Evolutionary conservation across 208 protist genomes (phyloP), one percentile per base, ranked within the genome.

Genomic region (Hexamita inflata): DNA sequence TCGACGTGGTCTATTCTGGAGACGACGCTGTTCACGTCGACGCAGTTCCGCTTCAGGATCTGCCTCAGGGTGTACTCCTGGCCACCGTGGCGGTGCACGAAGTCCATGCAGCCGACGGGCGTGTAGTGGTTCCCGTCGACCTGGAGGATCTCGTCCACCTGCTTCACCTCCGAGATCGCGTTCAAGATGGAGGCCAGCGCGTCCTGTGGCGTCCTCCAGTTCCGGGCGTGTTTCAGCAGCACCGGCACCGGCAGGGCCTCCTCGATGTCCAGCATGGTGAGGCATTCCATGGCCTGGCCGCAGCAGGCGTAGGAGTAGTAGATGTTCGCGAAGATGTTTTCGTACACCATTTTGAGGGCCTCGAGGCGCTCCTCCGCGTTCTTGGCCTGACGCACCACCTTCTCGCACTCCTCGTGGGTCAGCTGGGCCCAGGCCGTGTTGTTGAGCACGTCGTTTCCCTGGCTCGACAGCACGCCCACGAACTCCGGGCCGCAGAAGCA

Each of bases 291-390:
- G 9, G 64, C 42, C 42, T 70, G 35, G 2, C 30, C 26, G 34
- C 30, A n/a, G 9, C 4, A 15, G n/a, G 30, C 26, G 38, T 70
- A 70, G 38, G 4, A 32, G n/a, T 45, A 34, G n/a, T 45, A 70
- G 2, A 70, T 35, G 28, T n/a, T 42, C 15, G 64, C 64, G n/a
- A 45, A 70, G 15, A 70, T 70, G n/a, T 70, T 70, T 38, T 70
- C 64, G 38, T 70, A 70, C 9, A 70, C 4, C 9, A 70, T 15
- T 40, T 38, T 40, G 35, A 70, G n/a, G 28, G 11, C 38, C n/a
- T 70, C 64, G 7, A 70, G 64, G 7, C 15, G 35, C 11, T 70
- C 7, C 15, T 49, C 40, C 34, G 60, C 60, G n/a, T n/a, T n/a
- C n/a, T n/a, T n/a, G n/a, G n/a, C n/a, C n/a, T n/a, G n/a, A n/a